A percentile compares a stretch with the other conserved stretches of the same genome.
Conservation (phyloP, 106 monocot species). For the Dendrobium officinale region DNA sequence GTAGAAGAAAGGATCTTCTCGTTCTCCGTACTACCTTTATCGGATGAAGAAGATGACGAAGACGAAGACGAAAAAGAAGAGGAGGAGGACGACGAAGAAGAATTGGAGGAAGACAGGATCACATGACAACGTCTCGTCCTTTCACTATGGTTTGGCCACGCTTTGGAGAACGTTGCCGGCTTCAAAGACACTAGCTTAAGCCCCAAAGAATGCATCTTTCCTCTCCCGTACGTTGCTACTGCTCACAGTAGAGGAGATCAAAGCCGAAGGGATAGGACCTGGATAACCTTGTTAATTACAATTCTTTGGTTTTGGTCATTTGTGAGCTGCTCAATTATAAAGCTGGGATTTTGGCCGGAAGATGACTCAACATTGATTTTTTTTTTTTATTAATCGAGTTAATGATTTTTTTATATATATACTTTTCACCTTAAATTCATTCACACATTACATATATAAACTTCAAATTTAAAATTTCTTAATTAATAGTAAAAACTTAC, state of each 20-base stretch:
- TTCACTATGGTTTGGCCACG: constrained; percentile 1
- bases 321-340: too few relatives aligned
- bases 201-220: constrained; percentile 16
- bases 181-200: constrained; percentile 5
- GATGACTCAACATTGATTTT: too few relatives aligned
- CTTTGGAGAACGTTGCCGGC: background rate
- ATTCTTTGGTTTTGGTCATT: background rate
- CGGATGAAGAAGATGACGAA: background rate
- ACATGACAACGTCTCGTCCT: background rate
- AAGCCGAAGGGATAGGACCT: too few relatives aligned
- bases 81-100: constrained; percentile 9
- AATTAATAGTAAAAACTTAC: too few relatives aligned
- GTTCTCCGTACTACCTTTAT: background rate
- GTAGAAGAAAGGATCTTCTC: constrained; percentile 7
- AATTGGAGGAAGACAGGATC: background rate
- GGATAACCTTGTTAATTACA: background rate
- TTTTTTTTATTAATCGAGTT: too few relatives aligned
- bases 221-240: background rate
- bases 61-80: background rate
- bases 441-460: too few relatives aligned
- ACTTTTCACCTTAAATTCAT: too few relatives aligned
- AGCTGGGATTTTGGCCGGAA: too few relatives aligned
- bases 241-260: too few relatives aligned
- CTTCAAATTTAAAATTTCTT: too few relatives aligned
- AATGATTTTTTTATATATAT: too few relatives aligned